A percentile compares a stretch with the other conserved stretches of the same genome.
Evolutionary conservation across 2,329 filamentous ascomycete species (phyloP).

Genomic region (Alternaria sp.): DNA sequence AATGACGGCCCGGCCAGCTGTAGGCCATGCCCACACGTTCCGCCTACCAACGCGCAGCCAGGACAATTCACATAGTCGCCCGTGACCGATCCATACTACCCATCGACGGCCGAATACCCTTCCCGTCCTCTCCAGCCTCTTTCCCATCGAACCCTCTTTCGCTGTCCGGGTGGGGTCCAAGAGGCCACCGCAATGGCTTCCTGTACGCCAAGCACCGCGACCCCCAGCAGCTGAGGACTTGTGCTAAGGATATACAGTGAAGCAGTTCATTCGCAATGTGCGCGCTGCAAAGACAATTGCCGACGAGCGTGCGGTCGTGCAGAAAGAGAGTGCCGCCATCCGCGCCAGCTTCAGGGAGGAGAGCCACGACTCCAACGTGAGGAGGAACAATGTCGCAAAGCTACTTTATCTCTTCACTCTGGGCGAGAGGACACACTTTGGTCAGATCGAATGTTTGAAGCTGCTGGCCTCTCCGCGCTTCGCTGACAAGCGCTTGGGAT

Average conservation of each 20-base stretch:
- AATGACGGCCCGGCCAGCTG: slow-evolving; percentile 31
- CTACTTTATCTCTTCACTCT: slow-evolving; percentile 97
- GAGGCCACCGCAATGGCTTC: slow-evolving; percentile 63
- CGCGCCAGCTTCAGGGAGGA: slow-evolving; percentile 97
- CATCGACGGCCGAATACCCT: not conserved
- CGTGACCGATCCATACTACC: slow-evolving; percentile 1
- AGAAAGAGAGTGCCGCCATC: slow-evolving; percentile 98
- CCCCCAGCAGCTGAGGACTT: slow-evolving; percentile 23
- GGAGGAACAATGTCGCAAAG: slow-evolving; percentile 98
- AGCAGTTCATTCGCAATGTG: slow-evolving; percentile 99
- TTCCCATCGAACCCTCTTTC: slow-evolving; percentile 18
- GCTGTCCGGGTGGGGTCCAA: slow-evolving; percentile 55
- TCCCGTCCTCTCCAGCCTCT: slow-evolving; percentile 3
- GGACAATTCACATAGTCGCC: slow-evolving; percentile 7
- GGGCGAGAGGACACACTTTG: slow-evolving; percentile 96
- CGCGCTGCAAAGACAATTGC: slow-evolving; percentile 98
- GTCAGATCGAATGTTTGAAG: slow-evolving; percentile 99
- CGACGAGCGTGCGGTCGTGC: slow-evolving; percentile 96
- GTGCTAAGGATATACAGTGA: slow-evolving; percentile 68
- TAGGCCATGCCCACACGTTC: slow-evolving; percentile 25
- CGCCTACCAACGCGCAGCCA: slow-evolving; percentile 24
- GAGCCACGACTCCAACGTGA: slow-evolving; percentile 86
- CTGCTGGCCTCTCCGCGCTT: slow-evolving; percentile 95
- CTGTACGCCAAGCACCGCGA: slow-evolving; percentile 53
- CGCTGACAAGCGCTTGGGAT: slow-evolving; percentile 94